Evolutionary conservation across 305 asterid species (phyloP).

Genomic region (Caryopteris hybrid): DNA sequence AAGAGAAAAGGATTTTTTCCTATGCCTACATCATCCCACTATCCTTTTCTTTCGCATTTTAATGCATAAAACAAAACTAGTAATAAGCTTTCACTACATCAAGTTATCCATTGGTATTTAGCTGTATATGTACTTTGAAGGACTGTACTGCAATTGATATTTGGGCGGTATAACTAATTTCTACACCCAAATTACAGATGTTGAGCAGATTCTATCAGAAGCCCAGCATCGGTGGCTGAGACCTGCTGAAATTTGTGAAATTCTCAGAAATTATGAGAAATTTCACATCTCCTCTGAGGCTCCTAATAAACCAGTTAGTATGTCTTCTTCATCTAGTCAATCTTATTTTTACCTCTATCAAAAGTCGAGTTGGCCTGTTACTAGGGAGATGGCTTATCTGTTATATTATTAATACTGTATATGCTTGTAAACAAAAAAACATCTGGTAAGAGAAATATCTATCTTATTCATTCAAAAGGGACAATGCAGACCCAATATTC

Average conservation of each 20-base stretch:
- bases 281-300: conserved; percentile 71
- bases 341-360: not conserved
- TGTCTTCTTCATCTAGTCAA: conserved; percentile 33
- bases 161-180: conserved; percentile 1
- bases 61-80: not conserved
- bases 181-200: conserved; percentile 45
- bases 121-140: not conserved
- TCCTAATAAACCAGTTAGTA: conserved; percentile 81
- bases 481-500: not conserved
- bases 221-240: conserved; percentile 89
- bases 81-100: not conserved
- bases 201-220: conserved; percentile 65
- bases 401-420: not conserved
- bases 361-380: not conserved
- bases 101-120: conserved; percentile 3
- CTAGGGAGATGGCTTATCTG: not conserved
- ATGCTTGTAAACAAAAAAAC: not conserved
- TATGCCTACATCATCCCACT: not conserved
- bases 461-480: not conserved
- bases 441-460: not conserved
- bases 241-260: conserved; percentile 89
- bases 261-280: conserved; percentile 58
- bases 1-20: no score
- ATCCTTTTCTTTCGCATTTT: not conserved
- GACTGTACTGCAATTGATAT: not conserved